phyloP scores from a whole-genome alignment of 2,329 filamentous ascomycete genomes.

The Aspergillus amoenus region DNA sequence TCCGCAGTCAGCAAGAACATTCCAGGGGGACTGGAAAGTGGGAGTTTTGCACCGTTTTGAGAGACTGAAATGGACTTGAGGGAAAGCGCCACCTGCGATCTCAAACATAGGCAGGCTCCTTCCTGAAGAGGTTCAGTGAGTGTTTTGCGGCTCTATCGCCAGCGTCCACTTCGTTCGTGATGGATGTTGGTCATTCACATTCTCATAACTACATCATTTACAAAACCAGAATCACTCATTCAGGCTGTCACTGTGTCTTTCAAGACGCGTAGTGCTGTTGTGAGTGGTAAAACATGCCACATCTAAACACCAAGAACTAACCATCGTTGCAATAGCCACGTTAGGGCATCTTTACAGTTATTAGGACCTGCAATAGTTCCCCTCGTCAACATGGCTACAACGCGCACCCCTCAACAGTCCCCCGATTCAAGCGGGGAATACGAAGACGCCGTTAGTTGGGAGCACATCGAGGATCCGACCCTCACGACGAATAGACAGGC shows the following conservation, averaged over 20 bases:
- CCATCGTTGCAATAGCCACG: not conserved
- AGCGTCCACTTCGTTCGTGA: not conserved
- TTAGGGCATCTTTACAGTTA: not conserved
- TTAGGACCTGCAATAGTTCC: not conserved
- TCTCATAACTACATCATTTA: not conserved
- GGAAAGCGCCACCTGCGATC: not conserved
- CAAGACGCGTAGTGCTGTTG: not conserved
- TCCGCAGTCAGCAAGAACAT: conserved; percentile 50
- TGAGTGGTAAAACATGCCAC: not conserved
- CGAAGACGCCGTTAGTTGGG: conserved; percentile 15
- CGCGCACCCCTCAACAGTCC: not conserved
- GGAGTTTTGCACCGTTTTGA: conserved; percentile 52
- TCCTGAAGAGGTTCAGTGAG: not conserved
- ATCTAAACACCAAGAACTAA: not conserved
- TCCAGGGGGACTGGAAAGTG: conserved; percentile 54
- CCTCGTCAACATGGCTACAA: conserved; percentile 2
- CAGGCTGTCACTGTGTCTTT: not conserved
- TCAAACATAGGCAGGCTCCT: not conserved
- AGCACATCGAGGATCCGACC: conserved; percentile 13
- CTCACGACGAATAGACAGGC: not conserved
- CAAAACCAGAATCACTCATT: not conserved
- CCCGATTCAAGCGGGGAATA: conserved; percentile 2
- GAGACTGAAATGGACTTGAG: conserved; percentile 18
- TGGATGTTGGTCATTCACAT: not conserved
- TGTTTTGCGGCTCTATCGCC: not conserved